A percentile compares a stretch with the other conserved stretches of the same genome.
phyloP scores from a whole-genome alignment of 2,329 filamentous ascomycete species.

The Phaeoacremonium minimum region DNA sequence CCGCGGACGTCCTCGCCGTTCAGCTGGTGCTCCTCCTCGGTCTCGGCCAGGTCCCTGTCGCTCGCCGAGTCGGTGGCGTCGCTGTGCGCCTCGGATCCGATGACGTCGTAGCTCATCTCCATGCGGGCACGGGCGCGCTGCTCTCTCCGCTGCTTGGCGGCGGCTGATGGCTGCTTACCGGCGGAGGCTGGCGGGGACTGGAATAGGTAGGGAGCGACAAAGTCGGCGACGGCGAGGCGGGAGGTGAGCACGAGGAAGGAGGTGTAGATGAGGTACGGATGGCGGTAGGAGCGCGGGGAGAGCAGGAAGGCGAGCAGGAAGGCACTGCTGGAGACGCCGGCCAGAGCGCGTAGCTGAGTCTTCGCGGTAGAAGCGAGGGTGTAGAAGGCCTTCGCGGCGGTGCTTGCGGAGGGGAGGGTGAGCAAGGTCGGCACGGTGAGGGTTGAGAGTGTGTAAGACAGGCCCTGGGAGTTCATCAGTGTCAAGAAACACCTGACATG shows the following conservation, averaged over 20 bases:
- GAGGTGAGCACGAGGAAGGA: conserved; percentile 64
- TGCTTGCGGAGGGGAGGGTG: conserved; percentile 70
- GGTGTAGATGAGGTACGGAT: conserved; percentile 90
- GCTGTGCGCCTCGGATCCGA: conserved; percentile 44
- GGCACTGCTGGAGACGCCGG: conserved; percentile 63
- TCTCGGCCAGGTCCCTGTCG: conserved; percentile 39
- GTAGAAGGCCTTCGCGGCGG: conserved; percentile 66
- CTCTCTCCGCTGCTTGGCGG: conserved; percentile 8
- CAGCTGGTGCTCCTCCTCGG: conserved; percentile 37
- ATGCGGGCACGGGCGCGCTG: conserved; percentile 39
- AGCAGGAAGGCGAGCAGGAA: conserved; percentile 75
- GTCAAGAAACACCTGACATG: too few species aligned
- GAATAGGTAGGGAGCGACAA: conserved; percentile 40
- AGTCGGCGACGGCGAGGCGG: conserved; percentile 45
- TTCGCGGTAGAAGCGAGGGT: conserved; percentile 61
- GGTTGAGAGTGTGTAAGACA: conserved; percentile 78
- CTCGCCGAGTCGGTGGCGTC: conserved; percentile 36
- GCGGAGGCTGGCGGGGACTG: conserved; percentile 15
- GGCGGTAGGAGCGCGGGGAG: conserved; percentile 69
- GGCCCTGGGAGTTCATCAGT: conserved; percentile 70
- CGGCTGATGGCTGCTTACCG: conserved; percentile 12
- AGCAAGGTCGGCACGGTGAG: conserved; percentile 78
- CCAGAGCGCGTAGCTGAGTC: conserved; percentile 62
- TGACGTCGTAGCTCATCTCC: conserved; percentile 70
- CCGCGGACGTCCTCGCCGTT: conserved; percentile 61